Percentiles rank a stretch among this genome's conserved stretches.
Conservation (phyloP, 768 basidiomycete genomes). For the Pleurotus eryngii region DNA sequence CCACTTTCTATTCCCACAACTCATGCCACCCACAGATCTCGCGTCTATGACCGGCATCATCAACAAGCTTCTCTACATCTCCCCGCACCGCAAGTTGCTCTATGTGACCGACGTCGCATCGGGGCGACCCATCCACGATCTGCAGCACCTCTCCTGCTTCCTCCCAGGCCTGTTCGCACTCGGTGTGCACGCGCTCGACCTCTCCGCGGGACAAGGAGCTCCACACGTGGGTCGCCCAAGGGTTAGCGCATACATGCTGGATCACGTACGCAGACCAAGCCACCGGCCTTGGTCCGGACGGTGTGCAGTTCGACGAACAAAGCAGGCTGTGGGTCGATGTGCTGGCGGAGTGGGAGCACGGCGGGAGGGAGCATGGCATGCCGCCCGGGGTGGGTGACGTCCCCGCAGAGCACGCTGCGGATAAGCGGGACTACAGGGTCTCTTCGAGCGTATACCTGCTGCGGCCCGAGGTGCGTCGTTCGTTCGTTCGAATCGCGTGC, state of each 20-base stretch:
- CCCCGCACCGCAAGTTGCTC: conserved; percentile 59
- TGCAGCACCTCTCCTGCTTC: conserved; percentile 80
- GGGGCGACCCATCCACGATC: conserved; percentile 40
- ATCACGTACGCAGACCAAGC: conserved; percentile 69
- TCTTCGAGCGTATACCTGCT: conserved; percentile 49
- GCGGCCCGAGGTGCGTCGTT: conserved; percentile 61
- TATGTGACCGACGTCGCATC: conserved; percentile 56
- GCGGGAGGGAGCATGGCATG: conserved; percentile 27
- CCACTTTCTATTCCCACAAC: not conserved
- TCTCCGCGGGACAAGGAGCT: conserved; percentile 32
- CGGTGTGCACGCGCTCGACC: conserved; percentile 59
- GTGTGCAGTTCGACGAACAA: conserved; percentile 35
- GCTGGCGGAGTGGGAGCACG: conserved; percentile 50
- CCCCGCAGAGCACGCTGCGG: too few species aligned
- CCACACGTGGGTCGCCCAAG: conserved; percentile 75
- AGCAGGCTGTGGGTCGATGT: conserved; percentile 43
- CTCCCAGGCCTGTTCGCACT: conserved; percentile 73
- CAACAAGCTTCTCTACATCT: conserved; percentile 60
- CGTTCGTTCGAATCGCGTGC: not conserved
- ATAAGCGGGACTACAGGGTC: conserved; percentile 51
- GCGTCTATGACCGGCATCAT: conserved; percentile 59
- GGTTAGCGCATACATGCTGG: conserved; percentile 70
- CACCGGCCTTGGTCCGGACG: conserved; percentile 67
- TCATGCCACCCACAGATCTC: conserved; percentile 40
- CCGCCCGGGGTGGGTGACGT: conserved; percentile 51